Base-by-base conservation (phyloP, 257 asterid genomes). In the Jaltomata sinuosa region DNA sequence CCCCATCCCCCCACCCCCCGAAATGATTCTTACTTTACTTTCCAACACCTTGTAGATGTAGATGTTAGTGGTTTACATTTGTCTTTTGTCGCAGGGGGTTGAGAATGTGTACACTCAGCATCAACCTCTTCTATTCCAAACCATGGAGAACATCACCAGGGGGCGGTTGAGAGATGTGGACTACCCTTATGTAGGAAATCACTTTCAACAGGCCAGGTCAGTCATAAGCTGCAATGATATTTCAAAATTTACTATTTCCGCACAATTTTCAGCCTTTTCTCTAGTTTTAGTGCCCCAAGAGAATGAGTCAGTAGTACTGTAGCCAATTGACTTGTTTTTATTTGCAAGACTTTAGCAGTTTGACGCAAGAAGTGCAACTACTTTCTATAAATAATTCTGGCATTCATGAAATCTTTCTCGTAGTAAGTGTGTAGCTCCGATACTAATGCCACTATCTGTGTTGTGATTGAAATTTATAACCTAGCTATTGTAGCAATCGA, bases 21-120 rank as follows among this genome's bases (percentile, higher is more conserved):
- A 45, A 67, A 11, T 25, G 31, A 19, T 72, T 31, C 11, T 67
- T 67, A 18, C 52, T 4, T n/a, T 72, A 16, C 47, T 16, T 65
- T 64, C 59, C 55, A 29, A 49, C 38, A 21, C 85, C 76, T 82
- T 32, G 50, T 74, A 18, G 83, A 47, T 32, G 84, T 61, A 22
- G 19, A 52, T 47, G 27, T 86, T 78, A 79, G 62, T 11, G 83
- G 22, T 83, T 81, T 45, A 84, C 31, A 53, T 85, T 80, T 82
- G 32, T 57, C 85, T 82, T 87, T 54, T 69, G 62, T 88, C 85
- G 12, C 89, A 95, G 98, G 99, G 98, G 49, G 98, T 97, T 79
- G 98, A 97, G 93, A 97, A 97, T 87, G 99, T 97, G 38, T 97
- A 97, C 87, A 97, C 99, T 86, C 99, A 96, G 89, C 99, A 96